These are phyloP conservation scores for Rossbeevera mucosa DNA, from an alignment of 768 basidiomycete genomes.

Conservation along the genomic window DNA sequence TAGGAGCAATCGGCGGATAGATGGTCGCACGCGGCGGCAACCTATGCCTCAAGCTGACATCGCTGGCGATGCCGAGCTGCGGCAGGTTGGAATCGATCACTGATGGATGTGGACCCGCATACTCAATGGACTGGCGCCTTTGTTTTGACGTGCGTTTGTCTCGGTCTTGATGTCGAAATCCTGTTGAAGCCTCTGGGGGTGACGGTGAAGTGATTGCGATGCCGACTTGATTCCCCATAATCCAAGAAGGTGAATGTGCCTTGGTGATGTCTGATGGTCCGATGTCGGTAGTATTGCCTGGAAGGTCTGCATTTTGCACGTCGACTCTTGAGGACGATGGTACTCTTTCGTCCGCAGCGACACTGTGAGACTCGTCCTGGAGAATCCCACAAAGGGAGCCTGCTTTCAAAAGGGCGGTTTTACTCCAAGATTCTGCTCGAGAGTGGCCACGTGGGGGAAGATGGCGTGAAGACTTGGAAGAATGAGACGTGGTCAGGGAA, in stretches of 20 bases:
- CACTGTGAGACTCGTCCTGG: constrained; percentile 22
- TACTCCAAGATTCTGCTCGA: constrained; percentile 37
- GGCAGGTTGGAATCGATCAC: constrained; percentile 22
- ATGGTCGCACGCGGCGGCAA: constrained; percentile 30
- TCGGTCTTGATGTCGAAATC: background rate
- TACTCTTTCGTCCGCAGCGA: constrained; percentile 20
- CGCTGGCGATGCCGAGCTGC: constrained; percentile 16
- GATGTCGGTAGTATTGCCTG: background rate
- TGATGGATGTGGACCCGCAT: constrained; percentile 40
- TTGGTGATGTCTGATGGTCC: constrained; percentile 3
- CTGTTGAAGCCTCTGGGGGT: constrained; percentile 17
- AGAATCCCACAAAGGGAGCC: constrained; percentile 25
- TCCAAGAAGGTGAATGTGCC: constrained; percentile 31
- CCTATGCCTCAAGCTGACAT: constrained; percentile 34
- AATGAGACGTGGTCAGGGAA: constrained; percentile 33
- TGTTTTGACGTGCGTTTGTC: constrained; percentile 10
- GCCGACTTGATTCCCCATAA: constrained; percentile 32
- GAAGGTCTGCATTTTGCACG: constrained; percentile 20
- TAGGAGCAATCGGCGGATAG: constrained; percentile 21
- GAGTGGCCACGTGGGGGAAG: constrained; percentile 23
- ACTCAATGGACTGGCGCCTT: constrained; percentile 29
- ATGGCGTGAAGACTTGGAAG: constrained; percentile 30
- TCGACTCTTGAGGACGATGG: constrained; percentile 23
- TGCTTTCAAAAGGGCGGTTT: constrained; percentile 36
- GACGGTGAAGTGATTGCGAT: constrained; percentile 42